These are phyloP conservation scores for Mycena epipterygia DNA, from an alignment of 768 basidiomycete species.

Conservation along the genomic window DNA sequence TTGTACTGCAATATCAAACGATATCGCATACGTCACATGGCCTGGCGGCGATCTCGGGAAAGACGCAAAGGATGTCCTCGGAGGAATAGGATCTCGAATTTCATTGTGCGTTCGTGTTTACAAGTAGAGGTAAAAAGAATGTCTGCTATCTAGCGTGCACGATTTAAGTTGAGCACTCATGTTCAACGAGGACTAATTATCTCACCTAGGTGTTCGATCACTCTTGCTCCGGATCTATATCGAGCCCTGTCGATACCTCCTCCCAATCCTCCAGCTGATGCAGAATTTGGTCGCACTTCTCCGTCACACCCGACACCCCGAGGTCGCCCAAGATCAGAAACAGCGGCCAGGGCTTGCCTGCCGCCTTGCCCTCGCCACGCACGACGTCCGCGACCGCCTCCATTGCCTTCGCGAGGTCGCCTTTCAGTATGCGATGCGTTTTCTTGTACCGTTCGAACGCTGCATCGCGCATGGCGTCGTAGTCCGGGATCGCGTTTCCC, in stretches of 20 bases:
- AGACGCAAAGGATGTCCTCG: too few species aligned
- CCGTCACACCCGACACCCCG: conserved; percentile 39
- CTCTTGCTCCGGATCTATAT: conserved; percentile 12
- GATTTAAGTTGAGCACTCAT: too few species aligned
- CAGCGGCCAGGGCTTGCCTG: conserved; percentile 39
- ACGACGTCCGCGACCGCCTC: conserved; percentile 49
- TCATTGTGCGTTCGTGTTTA: too few species aligned
- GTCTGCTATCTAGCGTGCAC: too few species aligned
- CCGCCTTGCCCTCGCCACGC: conserved; percentile 47
- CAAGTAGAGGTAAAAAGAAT: too few species aligned
- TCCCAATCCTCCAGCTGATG: conserved; percentile 45
- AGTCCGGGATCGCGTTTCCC: conserved; percentile 49
- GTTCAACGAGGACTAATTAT: too few species aligned
- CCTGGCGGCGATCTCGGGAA: too few species aligned
- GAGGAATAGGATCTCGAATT: too few species aligned
- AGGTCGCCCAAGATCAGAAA: conserved; percentile 46
- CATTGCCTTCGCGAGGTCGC: conserved; percentile 49
- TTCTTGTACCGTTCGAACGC: conserved; percentile 33
- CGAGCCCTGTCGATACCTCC: conserved; percentile 38
- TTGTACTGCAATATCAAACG: too few species aligned
- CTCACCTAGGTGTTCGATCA: too few species aligned
- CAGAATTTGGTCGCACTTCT: conserved; percentile 41
- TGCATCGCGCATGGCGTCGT: conserved; percentile 44
- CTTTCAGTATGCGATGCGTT: conserved; percentile 33
- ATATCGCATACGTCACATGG: too few species aligned